Conservation (phyloP, 2,329 filamentous ascomycete genomes). For the Ophioceras dolichostomum region DNA sequence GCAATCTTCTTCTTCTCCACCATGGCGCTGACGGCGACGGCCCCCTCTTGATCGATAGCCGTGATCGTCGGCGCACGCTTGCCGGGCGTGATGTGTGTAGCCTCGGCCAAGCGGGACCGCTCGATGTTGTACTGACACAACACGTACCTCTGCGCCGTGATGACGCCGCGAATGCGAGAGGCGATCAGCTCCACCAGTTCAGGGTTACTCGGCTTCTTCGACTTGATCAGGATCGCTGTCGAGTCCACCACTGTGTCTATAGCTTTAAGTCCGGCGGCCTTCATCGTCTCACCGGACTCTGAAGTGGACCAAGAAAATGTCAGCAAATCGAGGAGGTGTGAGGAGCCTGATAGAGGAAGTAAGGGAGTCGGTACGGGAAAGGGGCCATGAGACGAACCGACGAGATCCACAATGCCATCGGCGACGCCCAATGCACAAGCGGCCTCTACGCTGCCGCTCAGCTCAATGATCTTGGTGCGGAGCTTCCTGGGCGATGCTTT, state of each 20-base stretch:
- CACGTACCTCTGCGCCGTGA: constrained; percentile 87
- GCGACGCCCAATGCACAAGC: constrained; percentile 92
- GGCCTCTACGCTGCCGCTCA: constrained; percentile 94
- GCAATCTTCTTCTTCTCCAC: constrained; percentile 81
- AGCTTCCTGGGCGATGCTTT: constrained; percentile 35
- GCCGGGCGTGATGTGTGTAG: constrained; percentile 73
- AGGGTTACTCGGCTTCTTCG: constrained; percentile 67
- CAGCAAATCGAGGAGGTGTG: neutral
- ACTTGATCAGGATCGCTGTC: constrained; percentile 85
- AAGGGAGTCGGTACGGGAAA: neutral
- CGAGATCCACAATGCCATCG: constrained; percentile 93
- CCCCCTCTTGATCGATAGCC: constrained; percentile 74
- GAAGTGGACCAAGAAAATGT: constrained; percentile 3
- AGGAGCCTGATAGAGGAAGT: too few species aligned
- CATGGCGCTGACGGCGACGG: constrained; percentile 94
- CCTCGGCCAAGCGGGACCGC: constrained; percentile 52
- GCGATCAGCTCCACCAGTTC: constrained; percentile 75
- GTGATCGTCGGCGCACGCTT: constrained; percentile 89
- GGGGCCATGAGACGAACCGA: constrained; percentile 50
- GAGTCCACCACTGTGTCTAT: constrained; percentile 89
- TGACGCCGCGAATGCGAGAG: constrained; percentile 81
- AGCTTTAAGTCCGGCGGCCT: constrained; percentile 81
- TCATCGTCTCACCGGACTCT: constrained; percentile 99
- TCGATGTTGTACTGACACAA: constrained; percentile 95
- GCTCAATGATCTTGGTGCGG: constrained; percentile 80